A percentile compares a stretch with the other conserved stretches of the same genome.
These are phyloP conservation scores for Ustilago bromivora DNA, from an alignment of 1,284 basidiomycete genomes.

Conservation along the genomic window DNA sequence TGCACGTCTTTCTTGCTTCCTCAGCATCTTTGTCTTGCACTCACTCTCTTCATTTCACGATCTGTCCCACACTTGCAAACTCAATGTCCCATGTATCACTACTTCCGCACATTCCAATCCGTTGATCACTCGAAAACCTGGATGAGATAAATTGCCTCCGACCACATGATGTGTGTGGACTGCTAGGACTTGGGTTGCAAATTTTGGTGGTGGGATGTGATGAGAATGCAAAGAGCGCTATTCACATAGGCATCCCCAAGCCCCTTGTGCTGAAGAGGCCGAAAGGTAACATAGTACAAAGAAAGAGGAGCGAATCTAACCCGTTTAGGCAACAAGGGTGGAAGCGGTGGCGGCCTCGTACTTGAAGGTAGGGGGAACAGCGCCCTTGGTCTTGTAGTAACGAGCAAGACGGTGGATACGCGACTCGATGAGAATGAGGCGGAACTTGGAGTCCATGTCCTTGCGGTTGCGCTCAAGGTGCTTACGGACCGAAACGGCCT, in stretches of 20 bases:
- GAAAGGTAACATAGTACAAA: slow-evolving; percentile 33
- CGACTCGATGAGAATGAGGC: slow-evolving; percentile 94
- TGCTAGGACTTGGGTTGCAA: slow-evolving; percentile 32
- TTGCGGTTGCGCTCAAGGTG: slow-evolving; percentile 98
- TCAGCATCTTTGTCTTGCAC: background rate
- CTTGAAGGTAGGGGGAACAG: slow-evolving; percentile 94
- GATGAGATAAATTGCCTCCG: slow-evolving; percentile 15
- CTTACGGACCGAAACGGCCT: slow-evolving; percentile 98
- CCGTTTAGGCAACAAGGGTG: slow-evolving; percentile 68
- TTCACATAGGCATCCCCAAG: slow-evolving; percentile 16
- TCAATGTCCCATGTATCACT: background rate
- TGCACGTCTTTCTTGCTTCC: background rate
- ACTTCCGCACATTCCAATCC: background rate
- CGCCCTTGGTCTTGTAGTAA: slow-evolving; percentile 99
- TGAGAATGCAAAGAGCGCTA: slow-evolving; percentile 8
- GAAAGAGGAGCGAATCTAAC: background rate
- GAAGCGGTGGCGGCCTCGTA: slow-evolving; percentile 70
- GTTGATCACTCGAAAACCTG: background rate
- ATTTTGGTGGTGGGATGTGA: slow-evolving; percentile 21
- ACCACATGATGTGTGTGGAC: slow-evolving; percentile 6
- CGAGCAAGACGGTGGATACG: slow-evolving; percentile 94
- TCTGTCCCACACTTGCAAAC: background rate
- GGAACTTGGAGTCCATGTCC: slow-evolving; percentile 87
- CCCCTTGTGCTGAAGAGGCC: background rate
- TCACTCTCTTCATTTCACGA: background rate